A percentile compares a stretch with the other conserved stretches of the same genome.
Conservation (phyloP, 345 rosid species). For the Hevea brasiliensis region DNA sequence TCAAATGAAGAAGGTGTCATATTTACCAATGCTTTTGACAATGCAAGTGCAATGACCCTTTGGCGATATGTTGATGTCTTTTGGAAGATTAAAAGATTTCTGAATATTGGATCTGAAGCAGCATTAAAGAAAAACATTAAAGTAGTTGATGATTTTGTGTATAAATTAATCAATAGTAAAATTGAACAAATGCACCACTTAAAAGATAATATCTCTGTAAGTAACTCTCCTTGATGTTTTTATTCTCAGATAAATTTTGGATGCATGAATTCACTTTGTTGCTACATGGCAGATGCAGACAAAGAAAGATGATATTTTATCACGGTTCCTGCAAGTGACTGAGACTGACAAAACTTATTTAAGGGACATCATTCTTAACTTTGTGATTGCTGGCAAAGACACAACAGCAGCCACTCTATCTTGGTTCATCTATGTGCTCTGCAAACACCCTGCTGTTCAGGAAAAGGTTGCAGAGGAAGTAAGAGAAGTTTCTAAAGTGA, state of each 20-base stretch:
- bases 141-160: conserved; percentile 45
- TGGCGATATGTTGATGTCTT: conserved; percentile 52
- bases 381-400: conserved; percentile 68
- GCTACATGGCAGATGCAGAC: conserved; percentile 23
- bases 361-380: conserved; percentile 55
- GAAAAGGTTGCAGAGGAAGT: conserved; percentile 29
- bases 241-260: not conserved
- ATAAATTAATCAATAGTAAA: conserved; percentile 49
- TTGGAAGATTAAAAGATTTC: conserved; percentile 55
- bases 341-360: conserved; percentile 43
- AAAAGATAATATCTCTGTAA: conserved; percentile 36
- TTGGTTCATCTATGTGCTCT: conserved; percentile 58
- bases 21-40: conserved; percentile 55
- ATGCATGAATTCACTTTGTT: not conserved
- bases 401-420: conserved; percentile 58
- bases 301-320: conserved; percentile 58
- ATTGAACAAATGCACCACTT: conserved; percentile 38
- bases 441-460: conserved; percentile 34
- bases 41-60: conserved; percentile 50
- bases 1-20: conserved; percentile 41
- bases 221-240: conserved; percentile 17
- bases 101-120: conserved; percentile 63
- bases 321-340: conserved; percentile 51
- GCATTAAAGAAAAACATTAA: conserved; percentile 39
- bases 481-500: conserved; percentile 20